phyloP scores from a whole-genome alignment of 768 basidiomycete species.

The Tricholoma matsutake region DNA sequence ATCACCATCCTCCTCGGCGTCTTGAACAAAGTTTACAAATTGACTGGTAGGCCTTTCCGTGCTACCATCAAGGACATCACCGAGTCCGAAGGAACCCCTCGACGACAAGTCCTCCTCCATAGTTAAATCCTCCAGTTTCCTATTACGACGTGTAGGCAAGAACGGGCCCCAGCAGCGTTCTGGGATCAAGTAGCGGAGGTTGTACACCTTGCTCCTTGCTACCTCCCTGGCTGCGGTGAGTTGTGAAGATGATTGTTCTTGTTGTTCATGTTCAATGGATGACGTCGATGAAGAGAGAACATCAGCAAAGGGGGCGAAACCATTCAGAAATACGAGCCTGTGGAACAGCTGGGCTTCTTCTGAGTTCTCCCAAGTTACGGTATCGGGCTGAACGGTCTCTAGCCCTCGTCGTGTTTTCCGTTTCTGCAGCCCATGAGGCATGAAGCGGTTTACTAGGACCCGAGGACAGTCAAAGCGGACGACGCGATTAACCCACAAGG shows the following conservation, averaged over 20 bases:
- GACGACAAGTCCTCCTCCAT: conserved; percentile 10
- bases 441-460: conserved; percentile 22
- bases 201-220: conserved; percentile 34
- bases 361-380: conserved; percentile 20
- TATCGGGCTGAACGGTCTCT: conserved; percentile 7
- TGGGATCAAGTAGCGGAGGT: conserved; percentile 30
- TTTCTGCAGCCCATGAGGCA: conserved; percentile 14
- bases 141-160: conserved; percentile 17
- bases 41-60: background rate
- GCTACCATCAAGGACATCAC: background rate
- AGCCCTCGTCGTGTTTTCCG: conserved; percentile 13
- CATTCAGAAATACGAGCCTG: conserved; percentile 42
- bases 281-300: background rate
- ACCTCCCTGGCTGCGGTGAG: conserved; percentile 22
- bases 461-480: conserved; percentile 32
- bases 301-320: conserved; percentile 31
- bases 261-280: background rate
- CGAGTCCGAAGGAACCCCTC: conserved; percentile 10
- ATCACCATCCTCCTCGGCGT: conserved; percentile 1
- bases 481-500: conserved; percentile 32
- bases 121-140: background rate
- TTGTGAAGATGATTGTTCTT: conserved; percentile 1
- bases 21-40: background rate
- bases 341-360: conserved; percentile 35
- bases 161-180: conserved; percentile 36